Percentiles rank a stretch among this genome's conserved stretches.
phyloP scores from a whole-genome alignment of 2,329 filamentous ascomycete genomes.

The Pseudocercospora musae region DNA sequence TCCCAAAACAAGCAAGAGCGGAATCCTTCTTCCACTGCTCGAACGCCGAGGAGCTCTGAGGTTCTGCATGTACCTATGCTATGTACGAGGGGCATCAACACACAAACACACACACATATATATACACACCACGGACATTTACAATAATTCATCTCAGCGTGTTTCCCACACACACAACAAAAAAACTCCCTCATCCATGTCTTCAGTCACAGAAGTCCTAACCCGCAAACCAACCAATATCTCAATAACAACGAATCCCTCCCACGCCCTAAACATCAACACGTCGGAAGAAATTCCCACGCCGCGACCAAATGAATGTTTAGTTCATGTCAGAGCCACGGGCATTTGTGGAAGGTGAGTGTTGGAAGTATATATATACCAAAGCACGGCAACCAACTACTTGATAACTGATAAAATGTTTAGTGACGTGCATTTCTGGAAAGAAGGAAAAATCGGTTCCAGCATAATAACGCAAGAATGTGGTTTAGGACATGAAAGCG shows the following conservation, averaged over 20 bases:
- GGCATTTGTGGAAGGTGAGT: conserved; percentile 30
- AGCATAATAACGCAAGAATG: conserved; percentile 23
- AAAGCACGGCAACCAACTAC: too few species aligned
- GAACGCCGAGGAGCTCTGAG: background rate
- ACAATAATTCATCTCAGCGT: background rate
- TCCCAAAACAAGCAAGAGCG: background rate
- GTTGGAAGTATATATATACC: too few species aligned
- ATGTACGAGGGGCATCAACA: background rate
- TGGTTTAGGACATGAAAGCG: conserved; percentile 33
- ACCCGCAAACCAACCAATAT: conserved; percentile 31
- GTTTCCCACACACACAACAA: too few species aligned
- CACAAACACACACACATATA: too few species aligned
- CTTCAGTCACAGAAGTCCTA: conserved; percentile 26
- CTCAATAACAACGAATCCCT: conserved; percentile 33
- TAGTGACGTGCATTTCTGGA: conserved; percentile 34
- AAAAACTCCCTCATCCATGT: conserved; percentile 11
- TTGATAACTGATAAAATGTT: too few species aligned
- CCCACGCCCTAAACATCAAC: conserved; percentile 32
- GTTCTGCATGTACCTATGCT: background rate
- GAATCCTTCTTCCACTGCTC: background rate
- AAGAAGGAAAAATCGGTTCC: conserved; percentile 29
- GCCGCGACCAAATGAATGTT: conserved; percentile 30
- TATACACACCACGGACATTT: background rate
- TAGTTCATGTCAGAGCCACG: conserved; percentile 34
- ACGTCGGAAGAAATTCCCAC: conserved; percentile 22